Percentiles rank a stretch among this genome's conserved stretches.
Conservation (phyloP, 768 basidiomycete genomes). For the Tylopilus sp. region DNA sequence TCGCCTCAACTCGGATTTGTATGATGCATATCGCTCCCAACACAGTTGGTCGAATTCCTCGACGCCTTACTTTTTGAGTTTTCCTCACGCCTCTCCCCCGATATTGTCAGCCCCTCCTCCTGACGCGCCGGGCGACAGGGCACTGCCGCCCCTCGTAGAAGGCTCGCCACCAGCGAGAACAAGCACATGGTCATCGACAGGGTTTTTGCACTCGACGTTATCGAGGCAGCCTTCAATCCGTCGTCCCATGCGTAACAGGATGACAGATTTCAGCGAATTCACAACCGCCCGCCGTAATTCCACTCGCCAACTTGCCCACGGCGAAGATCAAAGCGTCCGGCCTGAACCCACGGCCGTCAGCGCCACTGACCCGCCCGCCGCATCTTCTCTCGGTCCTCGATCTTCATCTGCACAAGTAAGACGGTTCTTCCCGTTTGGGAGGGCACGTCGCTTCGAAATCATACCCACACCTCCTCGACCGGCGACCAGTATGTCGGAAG, state of each 20-base stretch:
- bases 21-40: constrained; percentile 56
- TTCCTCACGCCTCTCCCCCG: constrained; percentile 26
- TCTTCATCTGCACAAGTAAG: constrained; percentile 31
- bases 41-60: constrained; percentile 29
- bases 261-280: constrained; percentile 71
- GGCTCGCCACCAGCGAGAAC: constrained; percentile 21
- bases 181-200: constrained; percentile 23
- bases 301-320: constrained; percentile 33
- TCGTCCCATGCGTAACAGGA: constrained; percentile 50
- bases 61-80: constrained; percentile 20
- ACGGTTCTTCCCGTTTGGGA: constrained; percentile 57
- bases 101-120: constrained; percentile 25
- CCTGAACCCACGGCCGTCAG: constrained; percentile 7
- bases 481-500: constrained; percentile 27
- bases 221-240: constrained; percentile 61
- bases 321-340: constrained; percentile 21
- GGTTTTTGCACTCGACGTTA: constrained; percentile 32
- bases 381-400: constrained; percentile 12
- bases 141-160: constrained; percentile 30
- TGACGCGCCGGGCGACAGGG: constrained; percentile 21
- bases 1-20: constrained; percentile 57
- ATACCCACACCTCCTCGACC: constrained; percentile 32
- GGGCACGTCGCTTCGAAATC: constrained; percentile 41
- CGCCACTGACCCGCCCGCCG: neutral
- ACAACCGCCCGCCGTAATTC: constrained; percentile 60